Base-by-base conservation (phyloP, 805 yeast genomes). In the Zygoascus ofunaensis region DNA sequence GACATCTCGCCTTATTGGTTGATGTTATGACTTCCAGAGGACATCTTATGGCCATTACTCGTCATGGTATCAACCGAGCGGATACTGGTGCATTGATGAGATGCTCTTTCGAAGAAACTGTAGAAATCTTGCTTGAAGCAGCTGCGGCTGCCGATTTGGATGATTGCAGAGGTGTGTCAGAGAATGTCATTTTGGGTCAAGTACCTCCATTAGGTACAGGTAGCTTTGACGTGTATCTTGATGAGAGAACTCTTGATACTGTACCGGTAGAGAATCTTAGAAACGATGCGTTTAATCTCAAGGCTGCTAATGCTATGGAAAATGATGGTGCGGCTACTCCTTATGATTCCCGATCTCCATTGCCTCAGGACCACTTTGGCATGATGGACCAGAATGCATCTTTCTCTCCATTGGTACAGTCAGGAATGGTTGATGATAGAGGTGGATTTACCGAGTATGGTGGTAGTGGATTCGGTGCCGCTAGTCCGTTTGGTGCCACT, bases 11-110 rank as follows among this genome's bases (percentile, higher is more conserved):
- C 3, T 71, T 92, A 57, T 74, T 92, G 57, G 97, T 92, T 47
- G 99, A 92, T 71, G 94, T 89, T 33, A 92, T 92, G 99, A 92
- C 99, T 2, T 85, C 95, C 34, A 82, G 95, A 61, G 99, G 99
- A 59, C 95, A 90, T 61, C 73, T 92, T 65, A 90, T 94, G 85
- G 97, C 99, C 34, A 89, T 92, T 58, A 90, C 97, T 37, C 94
- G 99, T 76, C 98, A 92, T 62, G 99, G 99, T 76, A 90, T 92
- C 68, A 92, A 92, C 68, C 82, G 99, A 69, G 84, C 95, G 33
- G 96, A 92, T 54, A 92, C 99, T 24, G 99, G 99, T 68, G 98
- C 98, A 2, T 74, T 92, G 61, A 92, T 92, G 99, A 80, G 99
- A 68, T 92, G 97, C 72, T 90, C 98, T 36, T 92, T 92, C 71